Evolutionary conservation across 225 moss, liverwort and hornwort species (phyloP), one percentile per base, ranked within the genome.

Genomic region (Thuidium tamariscinum): DNA sequence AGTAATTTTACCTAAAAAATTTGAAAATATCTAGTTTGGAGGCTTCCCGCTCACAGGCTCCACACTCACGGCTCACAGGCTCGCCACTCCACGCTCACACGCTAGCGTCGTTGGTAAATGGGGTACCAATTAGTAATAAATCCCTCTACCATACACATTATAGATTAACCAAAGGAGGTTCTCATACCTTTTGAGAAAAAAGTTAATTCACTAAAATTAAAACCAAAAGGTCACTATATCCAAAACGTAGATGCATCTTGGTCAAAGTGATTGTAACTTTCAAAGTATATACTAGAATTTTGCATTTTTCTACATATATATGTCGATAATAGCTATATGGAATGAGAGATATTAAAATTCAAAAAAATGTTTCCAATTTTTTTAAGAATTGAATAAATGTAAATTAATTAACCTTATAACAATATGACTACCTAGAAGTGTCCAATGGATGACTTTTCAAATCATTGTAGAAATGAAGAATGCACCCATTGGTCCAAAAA

Each of bases 201-300:
- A n/a, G n/a, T n/a, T n/a, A n/a, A n/a, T n/a, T n/a, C 29, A 30
- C 30, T 15, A 30, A 30, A 15, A 30, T 30, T 65, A 11, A 65
- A 1, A 20, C 5, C 11, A n/a, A 19, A n/a, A n/a, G 6, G 9
- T 17, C 17, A 34, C 4, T 1, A 18, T 5, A 64, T 64, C 20
- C 19, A 19, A 20, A 65, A 65, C 9, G 0, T 36, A 34, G 6
- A 20, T 36, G 66, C 2, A 1, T 6, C 1, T 0, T 36, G 0
- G 20, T 36, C 6, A 66, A 36, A 2, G 20, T 36, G 20, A 66
- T 36, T 66, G 11, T 66, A 66, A 36, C 20, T 36, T 36, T 36
- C 2, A 36, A 36, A 66, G 2, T 20, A 36, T 36, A 66, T 36
- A 20, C 4, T 36, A n/a, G 11, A 2, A 34, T 18, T 66, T 36